These are phyloP conservation scores for Durusdinium trenchii DNA, from an alignment of 73 alveolate species.

Conservation along the genomic window DNA sequence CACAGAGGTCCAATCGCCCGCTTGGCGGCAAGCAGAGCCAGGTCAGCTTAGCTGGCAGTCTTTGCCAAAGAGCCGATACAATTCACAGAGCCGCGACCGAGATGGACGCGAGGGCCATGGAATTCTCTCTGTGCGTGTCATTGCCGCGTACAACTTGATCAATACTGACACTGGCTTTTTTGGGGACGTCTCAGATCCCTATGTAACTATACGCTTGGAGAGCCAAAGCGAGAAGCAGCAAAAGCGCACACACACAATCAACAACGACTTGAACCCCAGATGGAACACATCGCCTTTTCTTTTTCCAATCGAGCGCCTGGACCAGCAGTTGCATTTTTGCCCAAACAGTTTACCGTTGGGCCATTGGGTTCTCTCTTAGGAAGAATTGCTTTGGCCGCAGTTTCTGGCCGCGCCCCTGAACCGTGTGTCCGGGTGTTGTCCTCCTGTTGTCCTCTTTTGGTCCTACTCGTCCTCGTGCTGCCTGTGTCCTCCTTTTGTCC, in stretches of 20 bases:
- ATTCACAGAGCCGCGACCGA: slow-evolving; percentile 11
- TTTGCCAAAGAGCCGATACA: neutral
- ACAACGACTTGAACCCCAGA: slow-evolving; percentile 75
- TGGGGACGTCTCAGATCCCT: slow-evolving; percentile 83
- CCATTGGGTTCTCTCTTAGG: too few relatives aligned
- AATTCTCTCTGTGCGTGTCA: slow-evolving; percentile 62
- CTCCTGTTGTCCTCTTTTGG: neutral
- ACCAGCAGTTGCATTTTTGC: neutral
- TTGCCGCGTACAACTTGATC: slow-evolving; percentile 64
- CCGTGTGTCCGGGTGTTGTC: too few relatives aligned
- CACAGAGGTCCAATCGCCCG: slow-evolving; percentile 25
- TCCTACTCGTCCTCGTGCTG: neutral
- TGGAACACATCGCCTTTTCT: slow-evolving; percentile 79
- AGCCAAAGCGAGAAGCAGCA: slow-evolving; percentile 83
- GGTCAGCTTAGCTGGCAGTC: slow-evolving; percentile 35
- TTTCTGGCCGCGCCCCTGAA: too few relatives aligned
- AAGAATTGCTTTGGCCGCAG: too few relatives aligned
- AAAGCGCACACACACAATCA: slow-evolving; percentile 76
- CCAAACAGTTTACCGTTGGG: too few relatives aligned
- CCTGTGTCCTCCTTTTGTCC: neutral
- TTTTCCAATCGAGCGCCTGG: slow-evolving; percentile 51
- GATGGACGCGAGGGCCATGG: slow-evolving; percentile 37
- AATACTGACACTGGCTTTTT: slow-evolving; percentile 65
- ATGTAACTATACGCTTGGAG: slow-evolving; percentile 58
- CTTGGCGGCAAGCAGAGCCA: slow-evolving; percentile 28